Conservation (phyloP, 441 rosid genomes). For the Hura crepitans region DNA sequence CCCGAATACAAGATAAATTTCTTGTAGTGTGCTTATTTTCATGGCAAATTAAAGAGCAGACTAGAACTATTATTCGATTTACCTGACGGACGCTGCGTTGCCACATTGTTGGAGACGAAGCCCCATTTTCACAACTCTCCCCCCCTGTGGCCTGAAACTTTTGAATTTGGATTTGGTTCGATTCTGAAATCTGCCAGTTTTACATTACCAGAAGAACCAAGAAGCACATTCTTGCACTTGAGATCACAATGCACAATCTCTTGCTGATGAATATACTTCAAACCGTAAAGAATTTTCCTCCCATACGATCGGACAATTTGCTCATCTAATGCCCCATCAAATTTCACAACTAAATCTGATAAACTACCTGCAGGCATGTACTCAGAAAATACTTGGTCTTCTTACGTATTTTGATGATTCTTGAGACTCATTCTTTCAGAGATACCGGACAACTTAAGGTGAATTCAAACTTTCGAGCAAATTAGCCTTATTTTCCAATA, state of each 20-base stretch:
- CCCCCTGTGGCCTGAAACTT: too few relatives aligned
- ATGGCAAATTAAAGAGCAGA: too few relatives aligned
- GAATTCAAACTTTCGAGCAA: constrained; percentile 33
- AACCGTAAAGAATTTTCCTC: constrained; percentile 30
- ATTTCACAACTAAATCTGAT: constrained; percentile 26
- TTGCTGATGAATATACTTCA: constrained; percentile 32
- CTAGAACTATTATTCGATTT: too few relatives aligned
- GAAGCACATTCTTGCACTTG: constrained; percentile 35
- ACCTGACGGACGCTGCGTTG: too few relatives aligned
- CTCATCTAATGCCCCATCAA: constrained; percentile 33
- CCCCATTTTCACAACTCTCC: too few relatives aligned
- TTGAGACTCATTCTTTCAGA: constrained; percentile 26
- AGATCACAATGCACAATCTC: constrained; percentile 38
- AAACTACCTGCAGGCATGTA: constrained; percentile 38
- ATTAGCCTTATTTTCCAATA: constrained; percentile 31
- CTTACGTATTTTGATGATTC: constrained; percentile 14
- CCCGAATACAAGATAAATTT: too few relatives aligned
- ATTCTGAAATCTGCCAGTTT: constrained; percentile 41
- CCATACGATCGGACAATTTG: constrained; percentile 27
- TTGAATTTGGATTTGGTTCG: too few relatives aligned
- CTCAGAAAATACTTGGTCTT: constrained; percentile 30
- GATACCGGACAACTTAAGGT: constrained; percentile 28
- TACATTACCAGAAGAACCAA: constrained; percentile 25
- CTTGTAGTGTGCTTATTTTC: too few relatives aligned
- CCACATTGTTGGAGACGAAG: too few relatives aligned